Evolutionary conservation across 2,329 filamentous ascomycete species (phyloP).

Genomic region (Monosporascus sp.): DNA sequence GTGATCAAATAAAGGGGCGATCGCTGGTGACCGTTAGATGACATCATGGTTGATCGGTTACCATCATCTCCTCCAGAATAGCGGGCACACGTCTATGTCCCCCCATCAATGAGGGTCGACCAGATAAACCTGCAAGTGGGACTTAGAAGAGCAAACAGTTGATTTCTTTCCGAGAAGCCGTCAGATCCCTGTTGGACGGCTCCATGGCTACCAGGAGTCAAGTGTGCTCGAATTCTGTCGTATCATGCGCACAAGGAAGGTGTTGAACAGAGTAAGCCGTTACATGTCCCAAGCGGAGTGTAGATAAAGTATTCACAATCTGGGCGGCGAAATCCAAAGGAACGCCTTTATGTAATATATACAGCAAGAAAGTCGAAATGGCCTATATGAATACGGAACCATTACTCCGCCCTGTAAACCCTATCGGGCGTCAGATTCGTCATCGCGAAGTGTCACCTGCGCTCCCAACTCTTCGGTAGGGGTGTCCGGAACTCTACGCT

Average conservation of each 20-base stretch:
- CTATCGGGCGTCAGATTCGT: neutral
- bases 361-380: neutral
- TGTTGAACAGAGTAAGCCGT: too few relatives aligned
- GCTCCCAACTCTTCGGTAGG: neutral
- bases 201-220: too few relatives aligned
- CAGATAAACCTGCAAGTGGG: too few relatives aligned
- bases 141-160: too few relatives aligned
- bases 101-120: neutral
- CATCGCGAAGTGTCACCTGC: neutral
- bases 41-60: neutral
- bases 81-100: neutral
- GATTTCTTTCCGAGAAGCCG: too few relatives aligned
- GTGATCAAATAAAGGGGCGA: neutral
- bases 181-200: too few relatives aligned
- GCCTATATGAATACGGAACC: too few relatives aligned
- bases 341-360: neutral
- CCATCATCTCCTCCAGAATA: neutral
- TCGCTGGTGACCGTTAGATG: neutral
- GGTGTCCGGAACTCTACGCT: neutral
- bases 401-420: too few relatives aligned
- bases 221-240: too few relatives aligned
- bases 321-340: too few relatives aligned
- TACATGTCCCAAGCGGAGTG: neutral
- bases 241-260: too few relatives aligned
- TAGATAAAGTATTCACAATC: neutral